Conservation (phyloP, 805 yeast genomes). For the Ogataea dorogensis region DNA sequence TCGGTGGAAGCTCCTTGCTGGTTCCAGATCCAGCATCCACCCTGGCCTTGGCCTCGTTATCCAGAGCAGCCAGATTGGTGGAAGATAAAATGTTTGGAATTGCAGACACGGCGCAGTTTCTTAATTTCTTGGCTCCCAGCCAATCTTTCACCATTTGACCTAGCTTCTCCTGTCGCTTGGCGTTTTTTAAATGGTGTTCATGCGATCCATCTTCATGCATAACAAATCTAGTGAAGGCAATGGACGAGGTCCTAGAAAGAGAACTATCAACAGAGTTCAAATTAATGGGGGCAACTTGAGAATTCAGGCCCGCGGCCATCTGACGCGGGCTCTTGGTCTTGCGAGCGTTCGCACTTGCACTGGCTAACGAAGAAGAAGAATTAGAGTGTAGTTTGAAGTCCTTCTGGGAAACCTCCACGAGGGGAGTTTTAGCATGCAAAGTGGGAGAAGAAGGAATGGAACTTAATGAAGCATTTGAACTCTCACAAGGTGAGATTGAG, state of each 20-base stretch:
- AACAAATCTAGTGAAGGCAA: conserved; percentile 42
- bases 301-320: not conserved
- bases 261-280: conserved; percentile 6
- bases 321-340: conserved; percentile 6
- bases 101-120: conserved; percentile 72
- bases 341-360: conserved; percentile 1
- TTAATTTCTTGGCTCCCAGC: conserved; percentile 66
- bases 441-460: conserved; percentile 14
- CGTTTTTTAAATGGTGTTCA: conserved; percentile 72
- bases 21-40: conserved; percentile 27
- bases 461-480: conserved; percentile 13
- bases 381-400: conserved; percentile 5
- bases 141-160: conserved; percentile 73
- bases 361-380: conserved; percentile 12
- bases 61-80: conserved; percentile 28
- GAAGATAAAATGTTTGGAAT: conserved; percentile 61
- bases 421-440: conserved; percentile 2
- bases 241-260: conserved; percentile 21
- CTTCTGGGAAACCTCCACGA: conserved; percentile 4
- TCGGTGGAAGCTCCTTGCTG: conserved; percentile 51
- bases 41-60: conserved; percentile 27
- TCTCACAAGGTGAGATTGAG: conserved; percentile 11
- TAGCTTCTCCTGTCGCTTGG: conserved; percentile 75
- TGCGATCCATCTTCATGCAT: conserved; percentile 71
- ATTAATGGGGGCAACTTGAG: conserved; percentile 8